A percentile compares a stretch with the other conserved stretches of the same genome.
phyloP scores from a whole-genome alignment of 768 basidiomycete species.

The Lanmaoa pseudosensibilis region DNA sequence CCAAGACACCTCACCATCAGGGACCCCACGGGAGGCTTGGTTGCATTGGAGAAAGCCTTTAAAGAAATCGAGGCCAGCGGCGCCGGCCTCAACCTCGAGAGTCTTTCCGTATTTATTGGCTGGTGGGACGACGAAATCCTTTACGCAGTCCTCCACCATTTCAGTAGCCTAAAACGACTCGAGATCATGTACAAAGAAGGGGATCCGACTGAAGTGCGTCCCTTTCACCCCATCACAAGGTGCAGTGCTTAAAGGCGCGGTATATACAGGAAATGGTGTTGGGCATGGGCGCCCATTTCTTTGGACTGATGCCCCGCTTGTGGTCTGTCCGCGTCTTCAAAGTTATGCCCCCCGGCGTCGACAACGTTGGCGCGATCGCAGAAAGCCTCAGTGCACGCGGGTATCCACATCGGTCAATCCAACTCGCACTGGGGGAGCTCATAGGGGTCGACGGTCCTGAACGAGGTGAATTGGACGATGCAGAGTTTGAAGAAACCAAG shows the following conservation, averaged over 20 bases:
- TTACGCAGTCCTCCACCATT: constrained; percentile 41
- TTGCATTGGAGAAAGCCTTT: constrained; percentile 27
- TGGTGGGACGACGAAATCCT: constrained; percentile 50
- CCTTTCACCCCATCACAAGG: no score
- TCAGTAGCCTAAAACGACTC: constrained; percentile 37
- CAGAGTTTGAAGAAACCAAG: constrained; percentile 22
- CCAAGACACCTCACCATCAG: constrained; percentile 25
- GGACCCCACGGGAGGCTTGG: constrained; percentile 22
- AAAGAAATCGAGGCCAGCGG: constrained; percentile 24
- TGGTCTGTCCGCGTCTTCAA: constrained; percentile 42
- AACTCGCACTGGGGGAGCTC: constrained; percentile 12
- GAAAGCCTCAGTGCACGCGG: constrained; percentile 12
- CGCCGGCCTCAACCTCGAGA: constrained; percentile 26
- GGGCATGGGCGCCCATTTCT: constrained; percentile 45
- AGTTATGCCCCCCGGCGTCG: constrained; percentile 17
- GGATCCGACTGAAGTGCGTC: constrained; percentile 43
- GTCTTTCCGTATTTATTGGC: constrained; percentile 36
- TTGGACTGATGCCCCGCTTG: constrained; percentile 36
- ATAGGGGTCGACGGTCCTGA: constrained; percentile 9
- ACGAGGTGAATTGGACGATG: constrained; percentile 20
- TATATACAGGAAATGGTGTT: constrained; percentile 37
- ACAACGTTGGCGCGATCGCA: not conserved
- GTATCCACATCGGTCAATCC: constrained; percentile 12
- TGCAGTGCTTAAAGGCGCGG: not conserved
- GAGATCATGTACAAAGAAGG: constrained; percentile 41